A percentile compares a stretch with the other conserved stretches of the same genome.
These are phyloP conservation scores for Parsonsia alboflavescens DNA, from an alignment of 257 asterid genomes.

Conservation along the genomic window DNA sequence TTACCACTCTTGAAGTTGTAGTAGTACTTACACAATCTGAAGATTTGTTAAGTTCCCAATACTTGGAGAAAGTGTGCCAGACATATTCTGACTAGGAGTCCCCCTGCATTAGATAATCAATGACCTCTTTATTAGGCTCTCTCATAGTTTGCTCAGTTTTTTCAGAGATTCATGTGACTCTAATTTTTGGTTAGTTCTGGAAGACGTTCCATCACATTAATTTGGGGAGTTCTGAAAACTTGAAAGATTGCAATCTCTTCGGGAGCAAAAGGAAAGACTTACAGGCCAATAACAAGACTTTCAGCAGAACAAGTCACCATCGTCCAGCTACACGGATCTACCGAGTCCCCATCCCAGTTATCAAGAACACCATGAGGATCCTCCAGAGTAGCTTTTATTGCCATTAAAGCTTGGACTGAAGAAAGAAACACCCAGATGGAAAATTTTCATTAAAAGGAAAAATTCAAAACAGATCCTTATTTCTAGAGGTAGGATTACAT, in stretches of 20 bases:
- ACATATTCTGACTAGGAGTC: constrained; percentile 86
- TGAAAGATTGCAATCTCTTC: not conserved
- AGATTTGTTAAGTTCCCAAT: constrained; percentile 88
- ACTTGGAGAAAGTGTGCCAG: constrained; percentile 83
- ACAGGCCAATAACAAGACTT: constrained; percentile 89
- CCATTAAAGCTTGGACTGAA: constrained; percentile 95
- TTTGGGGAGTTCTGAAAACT: not conserved
- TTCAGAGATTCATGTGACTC: not conserved
- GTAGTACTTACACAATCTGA: constrained; percentile 64
- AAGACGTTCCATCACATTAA: not conserved
- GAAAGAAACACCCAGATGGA: constrained; percentile 8
- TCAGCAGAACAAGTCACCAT: constrained; percentile 90
- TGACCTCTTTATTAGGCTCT: constrained; percentile 22
- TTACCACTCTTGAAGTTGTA: not conserved
- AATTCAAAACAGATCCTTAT: not conserved
- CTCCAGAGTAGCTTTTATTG: constrained; percentile 57
- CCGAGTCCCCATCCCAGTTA: constrained; percentile 92
- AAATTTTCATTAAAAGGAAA: not conserved
- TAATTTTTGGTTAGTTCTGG: not conserved
- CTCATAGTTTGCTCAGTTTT: not conserved
- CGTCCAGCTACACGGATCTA: constrained; percentile 99
- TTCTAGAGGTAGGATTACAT: not conserved
- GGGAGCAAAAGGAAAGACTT: constrained; percentile 28
- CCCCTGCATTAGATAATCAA: constrained; percentile 69
- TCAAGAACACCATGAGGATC: constrained; percentile 97